Percentiles rank a stretch among this genome's conserved stretches.
These are phyloP conservation scores for Abortiporus biennis DNA, from an alignment of 1,284 basidiomycete species.

Conservation along the genomic window DNA sequence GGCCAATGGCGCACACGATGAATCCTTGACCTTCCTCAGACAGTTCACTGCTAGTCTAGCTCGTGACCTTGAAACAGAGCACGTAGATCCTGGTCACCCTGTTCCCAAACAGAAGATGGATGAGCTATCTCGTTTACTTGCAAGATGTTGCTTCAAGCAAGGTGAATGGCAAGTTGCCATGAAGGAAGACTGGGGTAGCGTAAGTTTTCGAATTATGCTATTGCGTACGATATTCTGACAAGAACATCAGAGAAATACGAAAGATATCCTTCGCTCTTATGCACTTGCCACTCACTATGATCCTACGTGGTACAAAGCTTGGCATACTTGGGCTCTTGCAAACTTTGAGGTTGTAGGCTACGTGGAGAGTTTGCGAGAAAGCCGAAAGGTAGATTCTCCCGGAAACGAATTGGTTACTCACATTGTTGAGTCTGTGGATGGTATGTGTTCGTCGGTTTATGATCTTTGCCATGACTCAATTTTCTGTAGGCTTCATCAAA, in stretches of 20 bases:
- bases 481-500: constrained; percentile 78
- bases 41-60: constrained; percentile 79
- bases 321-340: constrained; percentile 98
- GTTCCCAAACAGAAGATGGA: constrained; percentile 61
- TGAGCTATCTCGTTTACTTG: constrained; percentile 85
- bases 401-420: constrained; percentile 74
- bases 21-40: constrained; percentile 83
- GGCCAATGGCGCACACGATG: constrained; percentile 78
- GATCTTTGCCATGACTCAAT: not conserved
- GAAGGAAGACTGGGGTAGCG: constrained; percentile 74
- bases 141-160: constrained; percentile 95
- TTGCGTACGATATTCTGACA: constrained; percentile 1
- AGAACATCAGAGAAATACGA: constrained; percentile 60
- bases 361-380: constrained; percentile 65
- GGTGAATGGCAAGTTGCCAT: constrained; percentile 92
- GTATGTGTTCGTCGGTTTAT: constrained; percentile 30
- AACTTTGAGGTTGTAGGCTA: constrained; percentile 95
- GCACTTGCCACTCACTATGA: constrained; percentile 89
- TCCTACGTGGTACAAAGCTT: constrained; percentile 95
- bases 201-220: constrained; percentile 31
- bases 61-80: constrained; percentile 66
- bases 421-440: constrained; percentile 93
- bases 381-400: constrained; percentile 59
- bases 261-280: constrained; percentile 83
- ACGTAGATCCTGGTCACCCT: constrained; percentile 31